Conservation (phyloP, 1,284 basidiomycete genomes). For the Lignosus rhinocerotis region DNA sequence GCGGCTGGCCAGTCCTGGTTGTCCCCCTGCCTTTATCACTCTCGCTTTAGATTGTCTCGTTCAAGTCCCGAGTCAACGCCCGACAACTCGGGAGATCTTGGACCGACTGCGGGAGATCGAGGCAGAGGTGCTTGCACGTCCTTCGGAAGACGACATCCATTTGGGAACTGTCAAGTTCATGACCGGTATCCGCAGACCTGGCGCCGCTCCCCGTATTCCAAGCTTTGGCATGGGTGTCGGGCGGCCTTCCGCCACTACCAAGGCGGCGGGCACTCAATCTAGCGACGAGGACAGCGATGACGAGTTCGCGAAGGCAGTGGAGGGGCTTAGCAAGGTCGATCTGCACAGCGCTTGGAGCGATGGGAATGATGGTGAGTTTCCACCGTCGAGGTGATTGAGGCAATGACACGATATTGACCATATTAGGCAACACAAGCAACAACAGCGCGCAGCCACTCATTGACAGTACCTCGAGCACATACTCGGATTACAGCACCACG, state of each 20-base stretch:
- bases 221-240: conserved; percentile 81
- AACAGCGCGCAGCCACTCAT: conserved; percentile 59
- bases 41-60: conserved; percentile 81
- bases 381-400: not conserved
- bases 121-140: conserved; percentile 71
- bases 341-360: conserved; percentile 52
- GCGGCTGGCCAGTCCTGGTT: conserved; percentile 69
- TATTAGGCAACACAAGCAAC: conserved; percentile 37
- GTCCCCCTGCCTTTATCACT: conserved; percentile 76
- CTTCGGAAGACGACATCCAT: conserved; percentile 69
- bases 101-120: conserved; percentile 78
- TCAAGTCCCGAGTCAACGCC: conserved; percentile 69
- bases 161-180: conserved; percentile 86
- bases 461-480: conserved; percentile 43
- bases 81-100: conserved; percentile 78
- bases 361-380: conserved; percentile 38
- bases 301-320: conserved; percentile 70
- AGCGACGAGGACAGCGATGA: conserved; percentile 67
- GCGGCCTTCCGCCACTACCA: conserved; percentile 45
- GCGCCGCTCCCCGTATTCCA: conserved; percentile 71
- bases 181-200: conserved; percentile 58
- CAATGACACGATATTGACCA: not conserved
- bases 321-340: conserved; percentile 51
- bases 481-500: conserved; percentile 68
- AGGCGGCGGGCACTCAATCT: conserved; percentile 31